A percentile compares a stretch with the other conserved stretches of the same genome.
Evolutionary conservation across 306 rosid genomes (phyloP).

Genomic region (Cucumis melo): DNA sequence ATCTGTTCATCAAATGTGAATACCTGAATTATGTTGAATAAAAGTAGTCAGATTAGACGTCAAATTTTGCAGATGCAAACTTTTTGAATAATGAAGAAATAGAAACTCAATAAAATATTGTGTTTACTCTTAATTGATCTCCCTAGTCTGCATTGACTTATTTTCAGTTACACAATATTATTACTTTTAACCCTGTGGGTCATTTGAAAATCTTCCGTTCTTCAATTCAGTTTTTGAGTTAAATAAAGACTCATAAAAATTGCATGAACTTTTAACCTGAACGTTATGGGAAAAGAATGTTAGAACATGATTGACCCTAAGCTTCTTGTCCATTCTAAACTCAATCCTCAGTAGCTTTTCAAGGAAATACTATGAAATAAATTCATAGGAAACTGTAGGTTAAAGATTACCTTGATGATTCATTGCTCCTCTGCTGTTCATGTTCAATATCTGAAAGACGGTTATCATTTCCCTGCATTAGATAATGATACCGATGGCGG

Average conservation of each 20-base stretch:
- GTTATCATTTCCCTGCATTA: conserved; percentile 32
- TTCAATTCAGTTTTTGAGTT: not conserved
- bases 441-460: conserved; percentile 61
- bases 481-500: conserved; percentile 41
- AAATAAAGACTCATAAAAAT: not conserved
- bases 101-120: not conserved
- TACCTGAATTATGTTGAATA: conserved; percentile 33
- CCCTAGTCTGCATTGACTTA: not conserved
- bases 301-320: not conserved
- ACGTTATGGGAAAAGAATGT: not conserved
- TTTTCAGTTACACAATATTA: not conserved
- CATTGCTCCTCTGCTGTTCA: conserved; percentile 59
- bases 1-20: conserved; percentile 58
- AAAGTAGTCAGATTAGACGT: not conserved
- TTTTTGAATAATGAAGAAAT: not conserved
- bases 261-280: not conserved
- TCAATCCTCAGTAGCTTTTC: not conserved
- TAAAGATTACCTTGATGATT: conserved; percentile 68
- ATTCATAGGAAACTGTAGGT: conserved; percentile 52
- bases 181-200: not conserved
- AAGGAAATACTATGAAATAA: not conserved
- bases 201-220: not conserved
- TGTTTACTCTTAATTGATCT: not conserved
- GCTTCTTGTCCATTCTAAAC: not conserved
- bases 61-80: not conserved